phyloP scores from a whole-genome alignment of 2,329 filamentous ascomycete genomes.

The Colletotrichum sp. region DNA sequence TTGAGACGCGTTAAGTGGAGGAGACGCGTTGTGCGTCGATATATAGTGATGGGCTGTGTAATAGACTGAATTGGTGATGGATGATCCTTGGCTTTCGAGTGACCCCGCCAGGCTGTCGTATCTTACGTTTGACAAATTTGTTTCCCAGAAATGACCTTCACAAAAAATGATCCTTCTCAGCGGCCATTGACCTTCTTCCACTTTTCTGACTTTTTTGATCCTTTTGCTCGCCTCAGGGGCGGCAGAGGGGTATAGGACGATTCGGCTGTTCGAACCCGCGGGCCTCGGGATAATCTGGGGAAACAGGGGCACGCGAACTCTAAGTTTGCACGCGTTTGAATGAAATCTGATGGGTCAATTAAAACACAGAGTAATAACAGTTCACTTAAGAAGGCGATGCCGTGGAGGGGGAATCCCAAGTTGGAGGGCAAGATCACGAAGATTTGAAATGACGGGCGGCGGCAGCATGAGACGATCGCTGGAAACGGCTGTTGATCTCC shows the following conservation, averaged over 20 bases:
- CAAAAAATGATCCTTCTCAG: background rate
- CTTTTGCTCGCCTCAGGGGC: background rate
- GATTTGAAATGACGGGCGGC: slow-evolving; percentile 14
- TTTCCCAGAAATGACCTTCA: background rate
- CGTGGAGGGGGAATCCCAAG: background rate
- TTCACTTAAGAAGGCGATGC: background rate
- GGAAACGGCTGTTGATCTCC: slow-evolving; percentile 19
- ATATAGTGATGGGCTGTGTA: background rate
- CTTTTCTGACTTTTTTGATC: background rate
- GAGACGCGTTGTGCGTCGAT: background rate
- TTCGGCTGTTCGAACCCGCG: background rate
- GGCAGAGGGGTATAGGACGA: background rate
- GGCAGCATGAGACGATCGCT: slow-evolving; percentile 17
- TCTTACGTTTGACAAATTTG: background rate
- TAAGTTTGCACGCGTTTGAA: background rate
- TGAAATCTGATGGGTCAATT: background rate
- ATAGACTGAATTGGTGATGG: background rate
- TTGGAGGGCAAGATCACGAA: background rate
- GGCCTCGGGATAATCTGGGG: slow-evolving; percentile 15
- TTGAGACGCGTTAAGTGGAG: background rate
- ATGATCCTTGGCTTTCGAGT: background rate
- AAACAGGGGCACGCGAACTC: slow-evolving; percentile 9
- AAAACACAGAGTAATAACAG: background rate
- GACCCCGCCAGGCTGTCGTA: background rate
- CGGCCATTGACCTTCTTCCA: background rate